Evolutionary conservation across 805 yeast genomes (phyloP).

Genomic region (Spathaspora arborariae): DNA sequence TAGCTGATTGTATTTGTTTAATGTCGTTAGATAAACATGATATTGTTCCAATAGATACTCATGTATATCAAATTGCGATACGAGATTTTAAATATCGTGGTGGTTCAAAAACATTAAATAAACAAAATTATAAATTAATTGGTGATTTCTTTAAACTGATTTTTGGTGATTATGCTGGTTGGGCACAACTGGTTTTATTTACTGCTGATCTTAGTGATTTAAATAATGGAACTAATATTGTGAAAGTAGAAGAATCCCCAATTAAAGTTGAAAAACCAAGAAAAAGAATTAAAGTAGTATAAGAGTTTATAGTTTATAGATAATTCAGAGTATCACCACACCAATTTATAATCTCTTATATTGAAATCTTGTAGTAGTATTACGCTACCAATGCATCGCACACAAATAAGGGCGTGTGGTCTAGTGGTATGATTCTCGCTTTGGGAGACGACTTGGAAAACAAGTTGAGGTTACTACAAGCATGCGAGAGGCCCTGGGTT

Average conservation of each 20-base stretch:
- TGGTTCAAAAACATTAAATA: slow-evolving; percentile 44
- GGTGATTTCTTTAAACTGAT: slow-evolving; percentile 54
- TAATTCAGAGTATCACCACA: neutral
- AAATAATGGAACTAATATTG: slow-evolving; percentile 52
- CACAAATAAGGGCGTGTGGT: slow-evolving; percentile 1
- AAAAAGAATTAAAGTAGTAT: slow-evolving; percentile 1
- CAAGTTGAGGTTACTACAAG: slow-evolving; percentile 2
- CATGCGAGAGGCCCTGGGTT: slow-evolving; percentile 60
- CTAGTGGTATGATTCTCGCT: slow-evolving; percentile 4
- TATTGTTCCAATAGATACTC: slow-evolving; percentile 94
- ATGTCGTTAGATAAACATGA: slow-evolving; percentile 87
- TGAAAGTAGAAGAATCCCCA: neutral
- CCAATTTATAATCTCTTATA: too few species aligned
- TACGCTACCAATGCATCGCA: too few species aligned
- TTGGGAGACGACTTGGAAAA: slow-evolving; percentile 1
- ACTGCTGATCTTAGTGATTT: slow-evolving; percentile 77
- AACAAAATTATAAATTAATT: slow-evolving; percentile 51
- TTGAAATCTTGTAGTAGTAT: too few species aligned
- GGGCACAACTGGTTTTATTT: slow-evolving; percentile 96
- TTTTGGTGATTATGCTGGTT: slow-evolving; percentile 94
- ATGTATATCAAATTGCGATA: slow-evolving; percentile 84
- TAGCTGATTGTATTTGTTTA: slow-evolving; percentile 92
- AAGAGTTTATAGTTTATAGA: neutral
- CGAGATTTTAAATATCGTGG: slow-evolving; percentile 67
- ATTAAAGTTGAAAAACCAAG: neutral